These are phyloP conservation scores for Sisymbrium altissimum DNA, from an alignment of 345 rosid species.

Conservation along the genomic window DNA sequence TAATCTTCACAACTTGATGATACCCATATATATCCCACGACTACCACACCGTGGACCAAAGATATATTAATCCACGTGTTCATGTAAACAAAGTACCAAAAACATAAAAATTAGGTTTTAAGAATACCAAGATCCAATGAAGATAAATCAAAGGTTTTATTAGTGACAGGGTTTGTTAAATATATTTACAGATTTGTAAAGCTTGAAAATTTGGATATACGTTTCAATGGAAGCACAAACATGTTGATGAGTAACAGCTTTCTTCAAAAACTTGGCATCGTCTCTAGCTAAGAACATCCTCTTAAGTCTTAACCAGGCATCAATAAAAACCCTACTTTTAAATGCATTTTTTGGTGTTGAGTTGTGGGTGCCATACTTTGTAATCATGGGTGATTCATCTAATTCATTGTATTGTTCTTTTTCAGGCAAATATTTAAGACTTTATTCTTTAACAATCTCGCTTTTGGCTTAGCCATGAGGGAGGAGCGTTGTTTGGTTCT, in stretches of 20 bases:
- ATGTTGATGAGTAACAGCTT: constrained; percentile 66
- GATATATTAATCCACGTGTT: neutral
- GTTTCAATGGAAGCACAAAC: constrained; percentile 30
- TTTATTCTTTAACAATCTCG: neutral
- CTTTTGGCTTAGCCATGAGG: neutral
- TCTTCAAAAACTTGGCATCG: constrained; percentile 56
- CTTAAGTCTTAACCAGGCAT: no score
- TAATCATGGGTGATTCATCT: no score
- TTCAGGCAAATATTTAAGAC: neutral
- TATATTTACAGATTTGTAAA: neutral
- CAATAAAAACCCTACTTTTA: no score
- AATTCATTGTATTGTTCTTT: neutral
- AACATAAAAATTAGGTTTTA: neutral
- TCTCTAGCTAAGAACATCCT: constrained; percentile 49
- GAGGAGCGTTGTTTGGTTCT: neutral
- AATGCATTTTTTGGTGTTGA: no score
- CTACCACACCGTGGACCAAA: no score
- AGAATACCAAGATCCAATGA: neutral
- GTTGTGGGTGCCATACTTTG: no score
- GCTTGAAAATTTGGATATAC: neutral
- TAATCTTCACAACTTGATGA: no score
- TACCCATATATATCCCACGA: no score
- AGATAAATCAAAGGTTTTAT: neutral
- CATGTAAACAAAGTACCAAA: neutral
- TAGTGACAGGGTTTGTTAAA: neutral